A percentile compares a stretch with the other conserved stretches of the same genome.
These are phyloP conservation scores for Rhynchospora pubera DNA, from an alignment of 176 grass and related monocot species.

Conservation along the genomic window DNA sequence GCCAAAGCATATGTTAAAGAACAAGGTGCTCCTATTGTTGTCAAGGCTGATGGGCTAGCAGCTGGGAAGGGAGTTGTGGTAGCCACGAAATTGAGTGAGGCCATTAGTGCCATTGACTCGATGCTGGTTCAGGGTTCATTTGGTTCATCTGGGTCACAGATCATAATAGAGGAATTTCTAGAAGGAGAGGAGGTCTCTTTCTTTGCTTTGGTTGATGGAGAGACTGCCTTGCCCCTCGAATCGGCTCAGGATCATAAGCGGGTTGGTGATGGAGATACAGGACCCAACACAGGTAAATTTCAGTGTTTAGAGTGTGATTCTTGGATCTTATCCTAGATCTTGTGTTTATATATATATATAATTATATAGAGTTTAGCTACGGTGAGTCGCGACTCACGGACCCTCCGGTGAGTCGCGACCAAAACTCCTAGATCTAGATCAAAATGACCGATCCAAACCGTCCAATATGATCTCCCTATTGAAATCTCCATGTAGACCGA, in stretches of 20 bases:
- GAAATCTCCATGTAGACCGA: too few species aligned
- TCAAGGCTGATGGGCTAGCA: constrained; percentile 85
- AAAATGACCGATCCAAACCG: too few species aligned
- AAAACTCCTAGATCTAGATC: too few species aligned
- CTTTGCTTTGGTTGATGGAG: constrained; percentile 86
- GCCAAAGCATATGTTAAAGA: constrained; percentile 63
- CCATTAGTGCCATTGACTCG: constrained; percentile 62
- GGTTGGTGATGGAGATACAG: constrained; percentile 78
- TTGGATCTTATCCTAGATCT: background rate
- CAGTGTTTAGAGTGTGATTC: background rate
- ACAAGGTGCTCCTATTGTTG: constrained; percentile 73
- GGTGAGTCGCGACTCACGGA: too few species aligned
- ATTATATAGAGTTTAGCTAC: too few species aligned
- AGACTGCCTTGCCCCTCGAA: constrained; percentile 78
- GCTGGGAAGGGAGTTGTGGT: constrained; percentile 81
- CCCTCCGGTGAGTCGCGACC: too few species aligned
- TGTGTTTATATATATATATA: background rate
- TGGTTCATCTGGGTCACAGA: constrained; percentile 63
- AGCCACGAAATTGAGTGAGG: constrained; percentile 65
- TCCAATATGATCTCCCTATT: too few species aligned
- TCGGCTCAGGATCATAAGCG: constrained; percentile 91
- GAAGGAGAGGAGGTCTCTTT: constrained; percentile 98
- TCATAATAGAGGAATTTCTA: constrained; percentile 79
- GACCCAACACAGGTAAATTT: constrained; percentile 53
- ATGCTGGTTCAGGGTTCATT: constrained; percentile 77